Percentiles rank a stretch among this genome's conserved stretches.
phyloP scores from a whole-genome alignment of 2,329 filamentous ascomycete species.

The Neonectria sp. region DNA sequence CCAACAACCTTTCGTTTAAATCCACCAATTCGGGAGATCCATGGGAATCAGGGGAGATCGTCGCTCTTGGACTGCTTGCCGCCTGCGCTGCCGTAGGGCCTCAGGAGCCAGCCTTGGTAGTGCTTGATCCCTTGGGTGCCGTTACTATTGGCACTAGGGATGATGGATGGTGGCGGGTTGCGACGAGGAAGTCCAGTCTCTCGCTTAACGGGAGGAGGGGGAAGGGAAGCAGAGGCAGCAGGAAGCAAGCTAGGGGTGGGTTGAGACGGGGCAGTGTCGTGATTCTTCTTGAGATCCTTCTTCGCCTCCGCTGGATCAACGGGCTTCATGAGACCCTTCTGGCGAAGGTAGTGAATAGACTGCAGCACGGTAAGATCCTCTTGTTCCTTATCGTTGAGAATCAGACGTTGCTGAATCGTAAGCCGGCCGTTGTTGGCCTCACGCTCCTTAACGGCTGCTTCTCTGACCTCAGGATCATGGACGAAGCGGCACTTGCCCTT shows the following conservation, averaged over 20 bases:
- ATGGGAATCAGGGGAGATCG: constrained; percentile 49
- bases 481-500: constrained; percentile 84
- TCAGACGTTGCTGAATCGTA: constrained; percentile 76
- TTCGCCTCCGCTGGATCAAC: constrained; percentile 34
- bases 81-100: constrained; percentile 54
- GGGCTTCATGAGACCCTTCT: constrained; percentile 67
- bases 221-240: constrained; percentile 56
- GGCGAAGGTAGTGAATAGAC: constrained; percentile 75
- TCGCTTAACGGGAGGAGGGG: constrained; percentile 53
- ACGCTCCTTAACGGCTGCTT: constrained; percentile 74
- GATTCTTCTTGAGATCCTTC: constrained; percentile 38
- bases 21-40: not conserved
- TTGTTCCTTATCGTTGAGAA: constrained; percentile 78
- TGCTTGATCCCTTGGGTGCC: constrained; percentile 52
- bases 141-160: constrained; percentile 51
- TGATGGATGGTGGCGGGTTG: constrained; percentile 52
- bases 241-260: constrained; percentile 54
- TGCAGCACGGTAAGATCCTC: constrained; percentile 77
- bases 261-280: constrained; percentile 31
- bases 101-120: constrained; percentile 56
- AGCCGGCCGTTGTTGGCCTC: constrained; percentile 76
- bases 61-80: constrained; percentile 52
- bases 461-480: constrained; percentile 75
- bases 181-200: constrained; percentile 50
- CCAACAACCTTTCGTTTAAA: not conserved